Conservation (phyloP, 75 land plant species). For the Picea glauca region DNA sequence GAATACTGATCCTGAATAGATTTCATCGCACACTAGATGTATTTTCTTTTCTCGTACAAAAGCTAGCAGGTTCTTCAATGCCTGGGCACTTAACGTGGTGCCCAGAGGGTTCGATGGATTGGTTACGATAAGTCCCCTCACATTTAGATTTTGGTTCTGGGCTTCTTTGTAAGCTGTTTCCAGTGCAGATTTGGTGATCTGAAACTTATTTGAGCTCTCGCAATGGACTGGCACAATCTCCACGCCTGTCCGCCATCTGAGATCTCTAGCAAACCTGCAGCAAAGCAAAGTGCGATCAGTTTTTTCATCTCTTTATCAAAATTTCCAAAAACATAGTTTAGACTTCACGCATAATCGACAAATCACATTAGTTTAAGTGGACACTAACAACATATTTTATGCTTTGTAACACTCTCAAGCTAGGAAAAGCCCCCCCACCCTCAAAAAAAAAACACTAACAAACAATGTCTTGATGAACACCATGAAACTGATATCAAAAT, state of each 20-base stretch:
- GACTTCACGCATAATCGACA: too few species aligned
- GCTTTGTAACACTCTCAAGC: too few species aligned
- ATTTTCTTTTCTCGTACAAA: conserved; percentile 47
- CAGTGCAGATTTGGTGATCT: conserved; percentile 38
- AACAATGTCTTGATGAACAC: too few species aligned
- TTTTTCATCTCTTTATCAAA: too few species aligned
- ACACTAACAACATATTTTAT: too few species aligned
- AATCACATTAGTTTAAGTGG: too few species aligned
- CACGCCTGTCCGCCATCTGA: conserved; percentile 78
- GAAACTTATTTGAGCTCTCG: conserved; percentile 53
- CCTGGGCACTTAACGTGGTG: conserved; percentile 22
- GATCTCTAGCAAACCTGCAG: conserved; percentile 77
- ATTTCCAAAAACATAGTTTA: too few species aligned
- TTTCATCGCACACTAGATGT: conserved; percentile 73
- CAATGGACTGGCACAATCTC: conserved; percentile 69
- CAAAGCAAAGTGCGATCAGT: too few species aligned
- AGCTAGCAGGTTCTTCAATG: conserved; percentile 34
- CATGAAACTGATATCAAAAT: too few species aligned
- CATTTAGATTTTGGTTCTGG: conserved; percentile 29
- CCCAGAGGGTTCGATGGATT: conserved; percentile 83
- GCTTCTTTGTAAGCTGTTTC: conserved; percentile 43
- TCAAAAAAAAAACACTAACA: too few species aligned
- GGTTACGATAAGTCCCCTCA: conserved; percentile 63
- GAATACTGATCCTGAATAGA: conserved; percentile 69
- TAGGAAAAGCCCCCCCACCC: too few species aligned